Base-by-base conservation (phyloP, 805 yeast species). In the Clavispora fructus region DNA sequence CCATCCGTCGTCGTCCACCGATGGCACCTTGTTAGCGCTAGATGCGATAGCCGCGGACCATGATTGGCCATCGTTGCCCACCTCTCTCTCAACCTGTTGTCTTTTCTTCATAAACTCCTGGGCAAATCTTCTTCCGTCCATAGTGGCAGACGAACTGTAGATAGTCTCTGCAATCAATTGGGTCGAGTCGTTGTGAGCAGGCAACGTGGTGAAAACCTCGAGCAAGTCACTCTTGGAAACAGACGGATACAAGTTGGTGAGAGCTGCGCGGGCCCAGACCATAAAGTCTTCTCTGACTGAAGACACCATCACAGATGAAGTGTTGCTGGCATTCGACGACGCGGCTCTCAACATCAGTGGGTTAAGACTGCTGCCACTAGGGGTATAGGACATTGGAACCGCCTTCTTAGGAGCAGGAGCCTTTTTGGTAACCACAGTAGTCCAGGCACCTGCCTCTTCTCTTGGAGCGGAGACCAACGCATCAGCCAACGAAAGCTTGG, bases 91-190 rank as follows among this genome's bases (percentile, higher is more conserved):
- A 46, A 88, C 91, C 42, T 71, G 75, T 49, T 75, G 77, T 60
- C 94, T 83, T 61, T 86, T 82, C 66, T 83, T 85, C 61, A 85
- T 73, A 63, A 94, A 94, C 60, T 94, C 99, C 46, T 77, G 79
- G 0, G 99, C 96, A 71, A 91, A 92, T 54, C 96, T 77, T 61
- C 96, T 82, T 23, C 98, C 98, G 63, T 94, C 97, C 86, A 92
- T 83, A 1, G 91, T 85, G 3, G 91, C 78, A 35, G 95, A 85
- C 49, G 89, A 86, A 25, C 94, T 82, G 68, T 89, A 90, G 48
- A 92, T 82, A 11, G 97, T 88, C 60, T 92, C 99, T 1, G 96
- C 85, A 60, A 92, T 90, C 62, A 92, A 87, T 62, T 84, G 96
- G 41, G 77, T 73, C 0, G 95, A 80, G 55, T 89, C 96, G 7